Percentiles rank a stretch among this genome's conserved stretches.
Conservation (phyloP, 2,329 filamentous ascomycete species). For the Penicillium sp. region DNA sequence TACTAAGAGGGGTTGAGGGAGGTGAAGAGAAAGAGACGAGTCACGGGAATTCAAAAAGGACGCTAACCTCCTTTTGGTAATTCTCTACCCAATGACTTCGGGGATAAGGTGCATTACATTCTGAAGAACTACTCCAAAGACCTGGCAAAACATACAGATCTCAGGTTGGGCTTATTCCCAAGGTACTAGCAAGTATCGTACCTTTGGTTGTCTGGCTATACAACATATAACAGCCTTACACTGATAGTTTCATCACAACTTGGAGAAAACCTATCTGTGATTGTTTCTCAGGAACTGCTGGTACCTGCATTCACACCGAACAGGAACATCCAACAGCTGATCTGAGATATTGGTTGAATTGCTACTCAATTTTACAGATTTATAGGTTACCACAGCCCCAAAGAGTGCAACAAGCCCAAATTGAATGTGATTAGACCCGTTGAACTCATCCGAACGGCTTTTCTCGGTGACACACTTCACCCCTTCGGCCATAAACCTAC, state of each 20-base stretch:
- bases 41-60: slow-evolving; percentile 27
- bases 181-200: neutral
- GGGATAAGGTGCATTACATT: neutral
- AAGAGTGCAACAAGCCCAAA: neutral
- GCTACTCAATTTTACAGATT: neutral
- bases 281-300: neutral
- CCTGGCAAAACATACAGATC: neutral
- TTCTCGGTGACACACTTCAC: neutral
- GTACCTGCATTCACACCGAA: slow-evolving; percentile 1
- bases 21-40: slow-evolving; percentile 29
- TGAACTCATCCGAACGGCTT: neutral
- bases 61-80: slow-evolving; percentile 23
- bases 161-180: neutral
- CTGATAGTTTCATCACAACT: neutral
- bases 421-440: neutral
- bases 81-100: slow-evolving; percentile 9
- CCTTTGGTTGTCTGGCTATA: neutral
- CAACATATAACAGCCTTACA: no score
- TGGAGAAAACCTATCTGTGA: neutral
- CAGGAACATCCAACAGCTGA: neutral
- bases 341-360: neutral
- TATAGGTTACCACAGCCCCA: neutral
- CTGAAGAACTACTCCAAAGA: neutral
- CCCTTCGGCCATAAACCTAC: neutral
- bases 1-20: slow-evolving; percentile 24